Percentiles rank a stretch among this genome's conserved stretches.
Conservation (phyloP, 331 rosid species). For the Cucumis variabilis region DNA sequence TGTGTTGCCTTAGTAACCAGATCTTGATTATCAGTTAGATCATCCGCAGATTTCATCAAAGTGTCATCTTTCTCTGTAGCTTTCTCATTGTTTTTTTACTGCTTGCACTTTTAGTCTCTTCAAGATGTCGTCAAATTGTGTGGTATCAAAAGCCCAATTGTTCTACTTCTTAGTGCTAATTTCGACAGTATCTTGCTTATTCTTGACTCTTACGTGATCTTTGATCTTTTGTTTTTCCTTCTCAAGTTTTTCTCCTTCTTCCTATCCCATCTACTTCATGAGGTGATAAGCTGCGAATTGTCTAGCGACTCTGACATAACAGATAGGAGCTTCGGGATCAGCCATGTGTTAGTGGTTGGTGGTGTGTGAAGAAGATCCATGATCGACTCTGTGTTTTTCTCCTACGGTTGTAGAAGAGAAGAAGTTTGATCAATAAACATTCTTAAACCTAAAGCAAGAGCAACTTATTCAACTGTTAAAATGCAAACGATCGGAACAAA, state of each 20-base stretch:
- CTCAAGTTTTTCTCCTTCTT: slow-evolving; percentile 99
- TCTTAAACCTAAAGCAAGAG: slow-evolving; percentile 35
- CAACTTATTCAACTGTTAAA: too few species aligned
- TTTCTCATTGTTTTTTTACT: slow-evolving; percentile 47
- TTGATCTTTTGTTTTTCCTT: slow-evolving; percentile 95
- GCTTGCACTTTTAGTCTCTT: slow-evolving; percentile 98
- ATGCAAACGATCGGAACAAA: too few species aligned
- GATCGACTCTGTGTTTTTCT: slow-evolving; percentile 29
- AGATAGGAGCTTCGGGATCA: slow-evolving; percentile 84
- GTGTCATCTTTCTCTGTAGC: slow-evolving; percentile 37
- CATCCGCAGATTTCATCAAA: slow-evolving; percentile 48
- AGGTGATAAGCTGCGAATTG: slow-evolving; percentile 93
- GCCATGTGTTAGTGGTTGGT: slow-evolving; percentile 65
- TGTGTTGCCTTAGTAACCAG: slow-evolving; percentile 67
- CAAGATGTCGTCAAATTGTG: slow-evolving; percentile 87
- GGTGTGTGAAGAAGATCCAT: slow-evolving; percentile 28
- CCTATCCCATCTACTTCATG: slow-evolving; percentile 99
- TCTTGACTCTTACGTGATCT: slow-evolving; percentile 73
- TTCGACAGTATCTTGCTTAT: slow-evolving; percentile 92
- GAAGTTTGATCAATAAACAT: not conserved
- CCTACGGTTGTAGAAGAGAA: slow-evolving; percentile 26
- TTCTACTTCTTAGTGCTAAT: slow-evolving; percentile 90
- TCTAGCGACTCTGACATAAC: slow-evolving; percentile 91
- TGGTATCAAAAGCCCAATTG: slow-evolving; percentile 90
- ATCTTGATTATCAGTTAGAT: slow-evolving; percentile 41